Evolutionary conservation across 2,329 filamentous ascomycete genomes (phyloP), one percentile per base, ranked within the genome.

Genomic region (Plenodomus tracheiphilus): DNA sequence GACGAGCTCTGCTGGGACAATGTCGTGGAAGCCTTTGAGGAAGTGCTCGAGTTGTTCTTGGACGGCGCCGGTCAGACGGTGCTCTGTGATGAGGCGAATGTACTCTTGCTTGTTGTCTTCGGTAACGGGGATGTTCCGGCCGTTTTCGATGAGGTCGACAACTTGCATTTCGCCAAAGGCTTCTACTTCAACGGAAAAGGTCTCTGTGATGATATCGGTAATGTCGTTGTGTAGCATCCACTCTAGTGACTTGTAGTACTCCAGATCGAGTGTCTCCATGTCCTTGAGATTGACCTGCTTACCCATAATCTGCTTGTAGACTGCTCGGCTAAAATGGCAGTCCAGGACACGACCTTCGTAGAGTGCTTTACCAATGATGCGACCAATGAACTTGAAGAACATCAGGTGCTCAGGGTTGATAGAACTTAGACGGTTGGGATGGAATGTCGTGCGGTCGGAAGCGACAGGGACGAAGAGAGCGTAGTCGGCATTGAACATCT

Each of bases 181-280:
- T 63, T 97, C 92, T 51, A 94, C 88, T 69, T 97, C 92, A 21
- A 96, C 85, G 10, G 92, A 94, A 71, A 99, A 97, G 1, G 90
- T 96, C 75, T 99, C 93, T 2, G 90, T 94, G 64, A 97, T 94
- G 66, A 97, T 91, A 66, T 97, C 94, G 4, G 92, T 96, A 62
- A 99, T 99, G 69, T 99, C 93, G 65, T 99, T 97, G 70, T 96
- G 90, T 49, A 97, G 81, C 86, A 99, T 97, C 95, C 95, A 99
- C 52, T 94, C 85, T 18, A 99, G 82, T 13, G 93, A 97, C 74
- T 97, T 99, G 84, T 97, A 97, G 77, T 99, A 99, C 66, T 99
- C 93, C 3, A 96, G 86, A 71, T 99, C 94, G 53, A 99, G 88
- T 18, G 92, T 97, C 74, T 99, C 94, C 91, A 99, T 97, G 66